Evolutionary conservation across 371 early-diverging fungal species (phyloP), one percentile per base, ranked within the genome.

Genomic region (Coemansia sp.): DNA sequence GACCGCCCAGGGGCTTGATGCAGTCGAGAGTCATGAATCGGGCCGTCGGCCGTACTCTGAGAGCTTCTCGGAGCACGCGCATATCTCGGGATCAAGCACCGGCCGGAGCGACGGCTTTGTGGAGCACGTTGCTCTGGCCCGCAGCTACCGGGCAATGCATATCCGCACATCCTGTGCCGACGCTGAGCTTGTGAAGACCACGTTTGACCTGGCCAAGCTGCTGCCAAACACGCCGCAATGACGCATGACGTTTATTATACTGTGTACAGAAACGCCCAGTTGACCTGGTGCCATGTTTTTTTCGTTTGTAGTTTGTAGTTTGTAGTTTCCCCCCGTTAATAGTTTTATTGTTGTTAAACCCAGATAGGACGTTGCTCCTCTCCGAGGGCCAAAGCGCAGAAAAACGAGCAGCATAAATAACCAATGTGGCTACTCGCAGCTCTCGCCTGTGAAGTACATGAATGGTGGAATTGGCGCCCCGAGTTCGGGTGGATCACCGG

Each of bases 111-210:
- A 40, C 51, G 48, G 39, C 30, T 45, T 49, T 34, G 36, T 34
- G 38, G 50, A 47, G 10, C 38, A 42, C 43, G n/a, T 59, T 1
- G 50, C 53, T 3, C n/a, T 42, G 45, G 41, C 57, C 38, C 43
- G 49, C 58, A 41, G 40, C 48, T 60, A 68, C 60, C 63, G 69
- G 34, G 61, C 65, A 35, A 59, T 72, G 72, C 68, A 61, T 41
- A 63, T 68, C 16, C 72, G 69, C 69, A 64, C 43, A 47, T 68
- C 72, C 43, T 72, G 61, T 40, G 69, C 69, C 16, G 72, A 72
- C 9, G 51, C 69, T 2, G 69, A 56, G 55, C 69, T 72, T 6
- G 69, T 72, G 31, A 68, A 68, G 20, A 68, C 72, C 20, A 64
- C 72, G 16, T 68, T 72, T 45, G 72, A 72, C 34, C 69, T 72